Evolutionary conservation across 2,329 filamentous ascomycete genomes (phyloP), one percentile per base, ranked within the genome.

Genomic region (Fusarium beomiforme): DNA sequence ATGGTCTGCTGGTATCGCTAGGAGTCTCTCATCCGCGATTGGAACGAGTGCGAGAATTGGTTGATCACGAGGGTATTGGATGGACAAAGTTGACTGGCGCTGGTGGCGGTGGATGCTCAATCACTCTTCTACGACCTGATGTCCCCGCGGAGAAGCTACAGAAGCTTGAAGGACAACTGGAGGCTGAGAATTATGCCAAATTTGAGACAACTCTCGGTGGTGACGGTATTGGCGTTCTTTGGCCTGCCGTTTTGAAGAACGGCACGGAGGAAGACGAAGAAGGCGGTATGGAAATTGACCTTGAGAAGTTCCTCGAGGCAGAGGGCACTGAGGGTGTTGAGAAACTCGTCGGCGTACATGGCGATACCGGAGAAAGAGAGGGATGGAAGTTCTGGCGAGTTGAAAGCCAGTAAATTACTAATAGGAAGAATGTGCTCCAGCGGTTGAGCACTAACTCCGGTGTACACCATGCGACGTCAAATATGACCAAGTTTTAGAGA

Each of bases 11-110:
- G 24, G 91, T 94, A n/a, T 92, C 94, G 2, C 85, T 99, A 6
- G 96, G 96, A 11, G 96, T 98, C 31, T 98, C 95, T 4, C 96
- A 99, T 80, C 97, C 96, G 2, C 91, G 94, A 49, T 87, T 99
- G 29, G 96, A 99, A 82, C 90, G 95, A 34, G 91, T 99, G 74
- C 90, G 96, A 69, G 95, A 97, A 82, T 85, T 99, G 29, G 92
- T 97, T 51, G 95, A 99, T 73, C 90, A 96, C 75, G 89, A 94
- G 61, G 92, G 92, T 42, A 92, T 98, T 60, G 96, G 96, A 33
- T 99, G 95, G 95, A 98, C 96, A 16, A 99, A 99, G 81, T 87
- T 99, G 62, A 99, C 96, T 0, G 96, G 96, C 36, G 96, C 96
- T 3, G 96, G 96, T 24, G 97, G 96, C 16, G 97, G 96, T 61